Percentiles rank a stretch among this genome's conserved stretches.
Conservation (phyloP, 2,329 filamentous ascomycete genomes). For the Metarhizium humberi region DNA sequence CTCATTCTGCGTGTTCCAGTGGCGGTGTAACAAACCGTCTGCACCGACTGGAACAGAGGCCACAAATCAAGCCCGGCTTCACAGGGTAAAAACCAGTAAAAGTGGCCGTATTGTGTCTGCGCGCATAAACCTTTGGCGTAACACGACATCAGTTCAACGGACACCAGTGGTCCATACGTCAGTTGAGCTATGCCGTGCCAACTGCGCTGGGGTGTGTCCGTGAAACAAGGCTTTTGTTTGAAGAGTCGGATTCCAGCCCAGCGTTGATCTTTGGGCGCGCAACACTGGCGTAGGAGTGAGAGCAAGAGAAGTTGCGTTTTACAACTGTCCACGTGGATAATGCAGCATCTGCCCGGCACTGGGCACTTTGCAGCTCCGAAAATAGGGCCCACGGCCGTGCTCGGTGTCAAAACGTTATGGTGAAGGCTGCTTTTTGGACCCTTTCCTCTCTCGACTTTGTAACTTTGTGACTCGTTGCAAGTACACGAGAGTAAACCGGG, state of each 20-base stretch:
- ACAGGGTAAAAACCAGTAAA: not conserved
- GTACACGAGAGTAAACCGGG: not conserved
- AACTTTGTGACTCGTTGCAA: not conserved
- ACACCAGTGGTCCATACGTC: not conserved
- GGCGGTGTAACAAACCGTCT: not conserved
- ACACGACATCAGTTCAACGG: not conserved
- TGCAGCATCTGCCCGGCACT: not conserved
- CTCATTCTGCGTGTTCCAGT: not conserved
- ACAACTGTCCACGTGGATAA: not conserved
- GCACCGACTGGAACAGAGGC: not conserved
- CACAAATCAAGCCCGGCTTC: not conserved
- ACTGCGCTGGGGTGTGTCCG: not conserved
- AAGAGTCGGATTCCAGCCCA: not conserved
- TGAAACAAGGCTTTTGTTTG: not conserved
- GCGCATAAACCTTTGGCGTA: not conserved
- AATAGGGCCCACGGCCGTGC: not conserved
- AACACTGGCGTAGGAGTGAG: not conserved
- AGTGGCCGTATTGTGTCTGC: not conserved
- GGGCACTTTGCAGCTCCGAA: not conserved
- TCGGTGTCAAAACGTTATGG: not conserved
- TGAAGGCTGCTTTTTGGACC: not conserved
- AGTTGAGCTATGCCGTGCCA: not conserved
- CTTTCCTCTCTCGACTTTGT: not conserved
- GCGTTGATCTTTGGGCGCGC: not conserved
- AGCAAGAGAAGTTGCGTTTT: not conserved